Evolutionary conservation across 225 moss, liverwort and hornwort genomes (phyloP).

Genomic region (Physcomitrellopsis africana): DNA sequence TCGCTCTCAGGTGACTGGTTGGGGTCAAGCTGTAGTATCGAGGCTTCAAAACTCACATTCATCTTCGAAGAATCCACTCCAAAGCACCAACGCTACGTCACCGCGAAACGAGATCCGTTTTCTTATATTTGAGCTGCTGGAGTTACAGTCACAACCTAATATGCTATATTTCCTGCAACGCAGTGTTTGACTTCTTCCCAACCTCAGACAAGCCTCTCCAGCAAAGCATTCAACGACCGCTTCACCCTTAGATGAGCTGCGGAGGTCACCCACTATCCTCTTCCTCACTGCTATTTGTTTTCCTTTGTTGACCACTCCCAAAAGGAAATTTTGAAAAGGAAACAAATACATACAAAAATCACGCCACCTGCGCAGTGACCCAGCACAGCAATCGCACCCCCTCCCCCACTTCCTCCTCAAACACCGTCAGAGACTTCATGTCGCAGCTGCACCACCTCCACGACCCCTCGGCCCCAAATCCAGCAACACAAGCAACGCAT

Average conservation of each 20-base stretch:
- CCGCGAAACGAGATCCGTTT: slow-evolving; percentile 20
- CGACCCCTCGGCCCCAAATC: slow-evolving; percentile 7
- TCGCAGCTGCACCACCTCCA: slow-evolving; percentile 9
- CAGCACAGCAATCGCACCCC: background rate
- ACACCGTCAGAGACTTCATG: slow-evolving; percentile 18
- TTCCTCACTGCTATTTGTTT: background rate
- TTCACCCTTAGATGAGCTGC: slow-evolving; percentile 15
- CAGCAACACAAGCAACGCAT: slow-evolving; percentile 9
- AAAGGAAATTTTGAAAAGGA: slow-evolving; percentile 1
- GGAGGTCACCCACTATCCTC: slow-evolving; percentile 17
- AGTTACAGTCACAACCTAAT: slow-evolving; percentile 35
- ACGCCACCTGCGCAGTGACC: slow-evolving; percentile 21
- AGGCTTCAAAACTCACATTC: slow-evolving; percentile 33
- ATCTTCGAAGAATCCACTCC: slow-evolving; percentile 30
- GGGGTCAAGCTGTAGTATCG: slow-evolving; percentile 6
- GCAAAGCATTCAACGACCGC: slow-evolving; percentile 3
- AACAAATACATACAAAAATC: slow-evolving; percentile 7
- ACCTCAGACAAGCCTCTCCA: slow-evolving; percentile 14
- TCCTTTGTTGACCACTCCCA: background rate
- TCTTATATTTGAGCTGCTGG: slow-evolving; percentile 22
- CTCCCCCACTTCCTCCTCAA: slow-evolving; percentile 30
- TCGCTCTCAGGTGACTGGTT: slow-evolving; percentile 17
- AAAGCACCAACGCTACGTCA: slow-evolving; percentile 24
- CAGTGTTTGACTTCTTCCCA: slow-evolving; percentile 11
- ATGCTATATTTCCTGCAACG: slow-evolving; percentile 14